Percentiles rank a stretch among this genome's conserved stretches.
Conservation (phyloP, 768 basidiomycete species). For the Jaapia argillacea region DNA sequence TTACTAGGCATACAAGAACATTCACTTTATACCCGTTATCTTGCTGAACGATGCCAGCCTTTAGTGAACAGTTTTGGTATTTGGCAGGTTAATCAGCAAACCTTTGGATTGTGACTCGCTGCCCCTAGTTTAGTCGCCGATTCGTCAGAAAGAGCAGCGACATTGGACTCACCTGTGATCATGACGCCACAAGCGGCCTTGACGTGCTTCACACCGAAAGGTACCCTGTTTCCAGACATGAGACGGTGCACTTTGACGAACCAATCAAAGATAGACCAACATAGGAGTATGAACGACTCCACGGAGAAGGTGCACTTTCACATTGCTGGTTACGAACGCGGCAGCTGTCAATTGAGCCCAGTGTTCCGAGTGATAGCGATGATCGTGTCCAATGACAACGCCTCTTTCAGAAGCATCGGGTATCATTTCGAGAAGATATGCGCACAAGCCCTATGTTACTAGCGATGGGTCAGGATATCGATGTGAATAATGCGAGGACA, state of each 20-base stretch:
- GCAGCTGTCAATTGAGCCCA: slow-evolving; percentile 74
- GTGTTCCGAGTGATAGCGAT: slow-evolving; percentile 66
- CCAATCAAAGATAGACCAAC: slow-evolving; percentile 25
- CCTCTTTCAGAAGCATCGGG: slow-evolving; percentile 46
- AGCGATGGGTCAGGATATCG: background rate
- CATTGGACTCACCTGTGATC: slow-evolving; percentile 64
- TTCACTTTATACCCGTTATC: slow-evolving; percentile 84
- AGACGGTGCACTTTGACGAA: too few species aligned
- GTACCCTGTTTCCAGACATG: slow-evolving; percentile 41
- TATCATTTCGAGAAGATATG: slow-evolving; percentile 53
- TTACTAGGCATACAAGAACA: background rate
- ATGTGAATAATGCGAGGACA: background rate
- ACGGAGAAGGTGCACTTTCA: slow-evolving; percentile 60
- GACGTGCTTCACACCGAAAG: slow-evolving; percentile 60
- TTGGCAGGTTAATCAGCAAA: slow-evolving; percentile 15
- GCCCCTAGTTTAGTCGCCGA: slow-evolving; percentile 3
- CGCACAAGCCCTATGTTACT: slow-evolving; percentile 54
- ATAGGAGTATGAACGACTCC: slow-evolving; percentile 77
- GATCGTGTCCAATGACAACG: slow-evolving; percentile 80
- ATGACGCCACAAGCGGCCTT: slow-evolving; percentile 77
- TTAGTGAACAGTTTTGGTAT: background rate
- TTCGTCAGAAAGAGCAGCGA: background rate
- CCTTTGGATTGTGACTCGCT: slow-evolving; percentile 90
- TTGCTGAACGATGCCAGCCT: slow-evolving; percentile 29
- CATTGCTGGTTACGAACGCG: slow-evolving; percentile 51